These are phyloP conservation scores for Kwoniella sp. DNA, from an alignment of 768 basidiomycete genomes.

Conservation along the genomic window DNA sequence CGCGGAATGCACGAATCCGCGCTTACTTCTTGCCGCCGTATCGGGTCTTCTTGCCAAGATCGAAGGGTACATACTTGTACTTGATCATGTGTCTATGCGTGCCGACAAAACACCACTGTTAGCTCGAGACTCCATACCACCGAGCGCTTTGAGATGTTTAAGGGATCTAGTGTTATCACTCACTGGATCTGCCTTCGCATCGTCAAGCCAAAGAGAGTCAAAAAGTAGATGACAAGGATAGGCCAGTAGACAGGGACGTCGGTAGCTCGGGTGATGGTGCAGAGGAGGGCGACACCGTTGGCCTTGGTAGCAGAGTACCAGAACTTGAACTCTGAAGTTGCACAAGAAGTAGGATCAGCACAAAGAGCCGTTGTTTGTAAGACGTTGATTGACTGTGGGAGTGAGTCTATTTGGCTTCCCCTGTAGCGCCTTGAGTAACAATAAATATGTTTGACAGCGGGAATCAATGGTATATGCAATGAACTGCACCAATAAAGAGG, in stretches of 20 bases:
- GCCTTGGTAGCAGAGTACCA: constrained; percentile 90
- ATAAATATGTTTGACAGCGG: too few relatives aligned
- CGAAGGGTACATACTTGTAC: constrained; percentile 95
- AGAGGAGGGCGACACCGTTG: constrained; percentile 74
- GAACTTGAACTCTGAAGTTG: constrained; percentile 56
- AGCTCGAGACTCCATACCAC: constrained; percentile 10
- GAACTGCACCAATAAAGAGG: too few relatives aligned
- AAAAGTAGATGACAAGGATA: constrained; percentile 95
- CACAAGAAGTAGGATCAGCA: too few relatives aligned
- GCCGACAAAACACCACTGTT: too few relatives aligned
- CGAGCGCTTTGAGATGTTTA: constrained; percentile 9
- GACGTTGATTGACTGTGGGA: too few relatives aligned
- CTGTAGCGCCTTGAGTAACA: too few relatives aligned
- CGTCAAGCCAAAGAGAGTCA: constrained; percentile 87
- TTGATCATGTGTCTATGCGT: constrained; percentile 92
- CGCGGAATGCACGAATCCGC: too few relatives aligned
- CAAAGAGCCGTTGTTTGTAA: constrained; percentile 4
- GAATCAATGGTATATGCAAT: neutral
- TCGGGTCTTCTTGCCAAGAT: constrained; percentile 87
- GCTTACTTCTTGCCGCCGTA: constrained; percentile 68
- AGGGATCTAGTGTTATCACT: constrained; percentile 54
- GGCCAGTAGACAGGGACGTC: constrained; percentile 99
- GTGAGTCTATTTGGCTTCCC: too few relatives aligned
- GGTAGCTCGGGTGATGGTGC: constrained; percentile 80
- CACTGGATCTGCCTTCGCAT: constrained; percentile 96